Base-by-base conservation (phyloP, 1,284 basidiomycete genomes). In the Exobasidium cylindrosporum region DNA sequence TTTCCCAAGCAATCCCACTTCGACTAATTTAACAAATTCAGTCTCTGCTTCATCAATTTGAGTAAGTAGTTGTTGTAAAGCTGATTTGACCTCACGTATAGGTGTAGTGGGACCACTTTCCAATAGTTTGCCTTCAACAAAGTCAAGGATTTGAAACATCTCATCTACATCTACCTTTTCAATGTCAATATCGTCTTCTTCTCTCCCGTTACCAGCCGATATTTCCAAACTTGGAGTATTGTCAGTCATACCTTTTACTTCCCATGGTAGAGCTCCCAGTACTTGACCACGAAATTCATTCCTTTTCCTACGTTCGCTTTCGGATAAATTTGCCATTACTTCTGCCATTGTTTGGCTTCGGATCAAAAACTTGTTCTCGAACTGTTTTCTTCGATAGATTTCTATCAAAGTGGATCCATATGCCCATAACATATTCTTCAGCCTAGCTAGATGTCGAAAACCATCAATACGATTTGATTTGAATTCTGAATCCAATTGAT, bases 331-430 rank as follows among this genome's bases (percentile, higher is more conserved):
- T 17, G 76, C 76, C 75, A 79, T 76, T 50, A 79, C 69, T 63
- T 79, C 76, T 1, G 77, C 77, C 7, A 79, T 60, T 24, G 65
- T 61, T 54, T 77, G 72, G 2, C 72, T 69, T 44, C 73, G 70
- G 43, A 55, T 56, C 10, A 78, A 57, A 56, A 77, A 77, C 44
- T 66, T 62, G 17, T 60, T 63, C 3, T 66, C 65, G 79, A 95
- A 97, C 77, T 95, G 91, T 66, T 90, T 89, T 58, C 95, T 83
- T 60, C 94, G 84, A 0, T 95, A 89, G 40, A 95, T 87, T 81
- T 98, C 95, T 11, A 95, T 85, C 1, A 97, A 85, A 0, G 93
- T 92, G 1, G 92, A 90, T 0, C 91, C 90, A 79, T 98, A 98
- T 0, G 91, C 92, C 75, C 92, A 93, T 0, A 95, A 82, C 86